Evolutionary conservation across 192 early-diverging fungal genomes (phyloP), one percentile per base, ranked within the genome.

Genomic region (Dissophora globulifera): DNA sequence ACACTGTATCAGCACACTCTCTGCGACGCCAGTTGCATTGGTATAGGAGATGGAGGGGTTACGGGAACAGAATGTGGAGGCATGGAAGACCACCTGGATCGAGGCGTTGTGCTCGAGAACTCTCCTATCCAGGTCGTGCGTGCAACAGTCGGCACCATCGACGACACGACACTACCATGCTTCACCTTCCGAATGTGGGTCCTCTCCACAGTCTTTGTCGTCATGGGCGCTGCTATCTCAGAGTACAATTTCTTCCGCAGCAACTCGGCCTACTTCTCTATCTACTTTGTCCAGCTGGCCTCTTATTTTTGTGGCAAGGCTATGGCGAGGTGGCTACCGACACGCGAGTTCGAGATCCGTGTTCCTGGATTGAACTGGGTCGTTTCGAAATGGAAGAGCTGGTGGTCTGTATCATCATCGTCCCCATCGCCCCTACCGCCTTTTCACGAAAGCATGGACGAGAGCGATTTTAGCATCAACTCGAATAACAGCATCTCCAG

Each of bases 151-250:
- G 64, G 69, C 23, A 69, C 55, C 1, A 31, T 64, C 0, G 79
- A 80, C 22, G 85, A 88, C 58, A 25, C 80, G 4, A 71, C 72
- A 2, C 26, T 85, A 31, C 84, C 82, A 10, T 76, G 79, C 32
- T 59, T 87, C 30, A 87, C 87, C 2, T 83, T 85, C 38, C 72
- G 87, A 19, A 78, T 80, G 55, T 88, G 83, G 85, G 50, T 81
- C 3, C 65, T 88, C 19, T 81, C 85, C 22, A 74, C 69, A 2
- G 22, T 64, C 20, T 74, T 74, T 64, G 55, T 74, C 26, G 31
- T 54, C 40, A 58, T 83, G 50, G 79, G 82, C 5, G 74, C 79
- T 0, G 62, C 82, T 3, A 51, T 83, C 30, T 78, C 82, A 2
- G 59, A 81, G 66, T 81, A 78, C 51, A 81, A 81, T 20, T 78